Percentiles rank a stretch among this genome's conserved stretches.
Evolutionary conservation across 768 basidiomycete species (phyloP).

Genomic region (Psilocybe cyanescens): DNA sequence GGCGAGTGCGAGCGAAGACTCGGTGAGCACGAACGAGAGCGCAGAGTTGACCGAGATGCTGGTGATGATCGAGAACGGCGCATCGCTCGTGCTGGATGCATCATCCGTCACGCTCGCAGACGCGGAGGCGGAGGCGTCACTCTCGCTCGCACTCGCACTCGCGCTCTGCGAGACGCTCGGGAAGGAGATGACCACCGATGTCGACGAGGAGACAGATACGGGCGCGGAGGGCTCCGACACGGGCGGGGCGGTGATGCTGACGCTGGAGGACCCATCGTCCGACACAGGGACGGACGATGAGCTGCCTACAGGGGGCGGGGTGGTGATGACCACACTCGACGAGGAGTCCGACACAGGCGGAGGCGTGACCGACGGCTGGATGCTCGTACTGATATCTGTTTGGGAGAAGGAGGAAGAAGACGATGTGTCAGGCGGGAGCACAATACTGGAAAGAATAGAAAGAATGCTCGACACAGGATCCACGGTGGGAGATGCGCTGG

Average conservation of each 20-base stretch:
- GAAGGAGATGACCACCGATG: constrained; percentile 17
- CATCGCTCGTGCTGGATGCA: not conserved
- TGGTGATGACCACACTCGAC: no score
- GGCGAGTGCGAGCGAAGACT: constrained; percentile 43
- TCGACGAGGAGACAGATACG: not conserved
- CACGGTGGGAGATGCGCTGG: constrained; percentile 2
- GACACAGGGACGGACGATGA: no score
- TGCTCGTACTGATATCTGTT: not conserved
- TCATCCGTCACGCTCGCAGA: not conserved
- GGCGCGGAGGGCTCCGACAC: not conserved
- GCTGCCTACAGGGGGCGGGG: no score
- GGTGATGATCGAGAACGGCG: constrained; percentile 6
- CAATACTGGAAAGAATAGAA: not conserved
- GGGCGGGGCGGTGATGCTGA: no score
- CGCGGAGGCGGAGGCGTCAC: no score
- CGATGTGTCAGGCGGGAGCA: not conserved
- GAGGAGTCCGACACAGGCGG: not conserved
- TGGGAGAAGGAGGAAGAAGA: not conserved
- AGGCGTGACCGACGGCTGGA: no score
- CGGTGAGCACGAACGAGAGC: constrained; percentile 48
- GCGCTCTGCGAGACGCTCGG: constrained; percentile 11
- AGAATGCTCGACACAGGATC: not conserved
- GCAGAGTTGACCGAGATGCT: constrained; percentile 41
- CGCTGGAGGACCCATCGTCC: no score
- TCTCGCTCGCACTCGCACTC: not conserved